These are phyloP conservation scores for Coffea canephora DNA, from an alignment of 257 asterid species.

Conservation along the genomic window DNA sequence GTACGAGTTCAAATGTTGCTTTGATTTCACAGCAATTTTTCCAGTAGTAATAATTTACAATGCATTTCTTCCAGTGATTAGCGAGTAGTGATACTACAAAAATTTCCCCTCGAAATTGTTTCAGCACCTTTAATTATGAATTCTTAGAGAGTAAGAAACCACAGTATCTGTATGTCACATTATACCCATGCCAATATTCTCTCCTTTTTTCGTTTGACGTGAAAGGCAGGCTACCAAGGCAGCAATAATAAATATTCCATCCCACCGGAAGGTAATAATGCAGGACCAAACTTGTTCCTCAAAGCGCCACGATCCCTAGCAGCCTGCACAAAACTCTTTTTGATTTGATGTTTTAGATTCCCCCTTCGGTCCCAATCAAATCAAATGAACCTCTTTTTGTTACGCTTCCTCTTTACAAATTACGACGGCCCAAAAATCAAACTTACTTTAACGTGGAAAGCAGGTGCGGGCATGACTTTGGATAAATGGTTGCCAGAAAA, in stretches of 20 bases:
- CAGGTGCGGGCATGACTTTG: not conserved
- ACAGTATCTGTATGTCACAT: not conserved
- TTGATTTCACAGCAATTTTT: too few species aligned
- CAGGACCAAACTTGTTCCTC: not conserved
- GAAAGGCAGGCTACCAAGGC: not conserved
- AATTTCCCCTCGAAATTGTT: too few species aligned
- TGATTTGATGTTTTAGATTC: conserved; percentile 18
- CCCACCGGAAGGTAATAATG: not conserved
- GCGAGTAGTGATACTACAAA: not conserved
- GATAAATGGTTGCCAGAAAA: not conserved
- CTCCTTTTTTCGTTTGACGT: conserved; percentile 3
- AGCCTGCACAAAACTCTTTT: not conserved
- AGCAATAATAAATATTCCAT: not conserved
- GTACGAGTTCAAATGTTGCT: too few species aligned
- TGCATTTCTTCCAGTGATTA: not conserved
- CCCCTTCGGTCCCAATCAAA: conserved; percentile 2
- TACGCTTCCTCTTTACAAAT: not conserved
- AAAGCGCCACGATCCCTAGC: not conserved
- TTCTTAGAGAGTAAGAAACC: conserved; percentile 27
- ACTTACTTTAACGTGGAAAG: conserved; percentile 7
- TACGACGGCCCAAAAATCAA: not conserved
- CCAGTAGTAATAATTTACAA: not conserved
- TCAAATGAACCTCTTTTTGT: not conserved
- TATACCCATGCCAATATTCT: conserved; percentile 3
- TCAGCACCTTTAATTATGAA: not conserved